Conservation (phyloP, 495 filamentous ascomycete species). For the Lasiosphaeriaceae sp. region DNA sequence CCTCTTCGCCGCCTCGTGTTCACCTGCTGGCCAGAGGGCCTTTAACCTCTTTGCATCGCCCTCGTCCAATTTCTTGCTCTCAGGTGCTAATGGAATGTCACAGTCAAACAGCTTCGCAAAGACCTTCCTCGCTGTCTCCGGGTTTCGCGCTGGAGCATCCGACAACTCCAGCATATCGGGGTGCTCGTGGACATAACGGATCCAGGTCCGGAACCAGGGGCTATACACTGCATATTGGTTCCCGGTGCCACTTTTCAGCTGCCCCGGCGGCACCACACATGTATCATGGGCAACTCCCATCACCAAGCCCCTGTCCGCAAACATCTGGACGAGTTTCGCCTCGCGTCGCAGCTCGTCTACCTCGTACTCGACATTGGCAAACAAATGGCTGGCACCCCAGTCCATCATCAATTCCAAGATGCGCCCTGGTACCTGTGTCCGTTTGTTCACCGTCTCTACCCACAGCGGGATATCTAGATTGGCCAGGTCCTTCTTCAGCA, state of each 20-base stretch:
- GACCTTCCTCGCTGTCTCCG: conserved; percentile 45
- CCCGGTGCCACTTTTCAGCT: conserved; percentile 57
- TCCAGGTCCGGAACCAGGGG: conserved; percentile 79
- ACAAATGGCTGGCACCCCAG: conserved; percentile 74
- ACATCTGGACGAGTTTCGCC: conserved; percentile 56
- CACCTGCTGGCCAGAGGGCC: conserved; percentile 72
- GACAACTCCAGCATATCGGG: conserved; percentile 58
- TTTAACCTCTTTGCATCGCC: conserved; percentile 56
- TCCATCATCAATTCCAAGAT: conserved; percentile 64
- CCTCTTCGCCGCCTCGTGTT: conserved; percentile 65
- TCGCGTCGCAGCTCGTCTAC: conserved; percentile 76
- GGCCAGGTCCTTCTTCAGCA: conserved; percentile 62
- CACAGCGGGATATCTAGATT: conserved; percentile 76
- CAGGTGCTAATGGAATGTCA: conserved; percentile 58
- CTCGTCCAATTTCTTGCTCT: conserved; percentile 57
- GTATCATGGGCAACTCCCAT: conserved; percentile 72
- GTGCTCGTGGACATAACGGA: conserved; percentile 65
- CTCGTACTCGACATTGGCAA: conserved; percentile 72
- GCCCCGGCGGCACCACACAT: conserved; percentile 74
- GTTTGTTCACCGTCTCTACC: conserved; percentile 64
- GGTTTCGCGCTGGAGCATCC: conserved; percentile 60
- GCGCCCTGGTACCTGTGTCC: conserved; percentile 58
- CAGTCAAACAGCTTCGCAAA: conserved; percentile 60
- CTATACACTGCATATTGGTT: conserved; percentile 81
- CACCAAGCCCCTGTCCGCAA: conserved; percentile 56